These are phyloP conservation scores for Podospora pseudoanserina DNA, from an alignment of 495 filamentous ascomycete genomes.

Conservation along the genomic window DNA sequence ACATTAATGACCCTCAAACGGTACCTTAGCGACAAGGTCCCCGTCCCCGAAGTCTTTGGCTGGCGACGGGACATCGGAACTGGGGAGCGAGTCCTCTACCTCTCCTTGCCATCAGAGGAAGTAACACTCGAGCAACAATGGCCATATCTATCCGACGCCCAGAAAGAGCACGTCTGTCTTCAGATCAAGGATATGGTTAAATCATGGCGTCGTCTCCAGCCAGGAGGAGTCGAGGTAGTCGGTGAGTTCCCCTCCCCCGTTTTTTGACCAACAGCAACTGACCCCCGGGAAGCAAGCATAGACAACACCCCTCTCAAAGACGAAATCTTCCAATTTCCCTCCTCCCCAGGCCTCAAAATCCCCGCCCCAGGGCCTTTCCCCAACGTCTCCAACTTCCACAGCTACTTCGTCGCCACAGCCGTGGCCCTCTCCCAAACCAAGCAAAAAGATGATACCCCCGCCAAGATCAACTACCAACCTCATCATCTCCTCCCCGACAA, in stretches of 20 bases:
- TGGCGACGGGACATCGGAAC: conserved; percentile 20
- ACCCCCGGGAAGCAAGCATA: conserved; percentile 23
- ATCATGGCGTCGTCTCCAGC: conserved; percentile 17
- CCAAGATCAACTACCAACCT: conserved; percentile 13
- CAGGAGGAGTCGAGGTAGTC: conserved; percentile 12
- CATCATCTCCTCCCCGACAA: conserved; percentile 25
- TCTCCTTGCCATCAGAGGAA: conserved; percentile 11
- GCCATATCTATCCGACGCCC: conserved; percentile 6
- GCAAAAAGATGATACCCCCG: neutral
- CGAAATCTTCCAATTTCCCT: conserved; percentile 14
- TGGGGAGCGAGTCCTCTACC: conserved; percentile 19
- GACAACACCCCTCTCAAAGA: conserved; percentile 25
- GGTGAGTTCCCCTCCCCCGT: conserved; percentile 3
- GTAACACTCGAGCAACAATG: conserved; percentile 12
- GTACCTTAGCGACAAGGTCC: neutral
- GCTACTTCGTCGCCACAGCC: conserved; percentile 23
- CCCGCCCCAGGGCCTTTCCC: conserved; percentile 19
- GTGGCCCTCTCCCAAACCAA: conserved; percentile 14
- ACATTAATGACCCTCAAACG: conserved; percentile 7
- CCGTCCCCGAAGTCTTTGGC: conserved; percentile 25
- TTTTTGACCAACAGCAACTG: neutral
- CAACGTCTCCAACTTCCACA: conserved; percentile 19
- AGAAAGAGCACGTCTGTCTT: conserved; percentile 13
- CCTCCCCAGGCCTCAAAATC: conserved; percentile 6
- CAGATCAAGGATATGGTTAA: conserved; percentile 11